These are phyloP conservation scores for Holtermanniella nyarrowii DNA, from an alignment of 768 basidiomycete species.

Conservation along the genomic window DNA sequence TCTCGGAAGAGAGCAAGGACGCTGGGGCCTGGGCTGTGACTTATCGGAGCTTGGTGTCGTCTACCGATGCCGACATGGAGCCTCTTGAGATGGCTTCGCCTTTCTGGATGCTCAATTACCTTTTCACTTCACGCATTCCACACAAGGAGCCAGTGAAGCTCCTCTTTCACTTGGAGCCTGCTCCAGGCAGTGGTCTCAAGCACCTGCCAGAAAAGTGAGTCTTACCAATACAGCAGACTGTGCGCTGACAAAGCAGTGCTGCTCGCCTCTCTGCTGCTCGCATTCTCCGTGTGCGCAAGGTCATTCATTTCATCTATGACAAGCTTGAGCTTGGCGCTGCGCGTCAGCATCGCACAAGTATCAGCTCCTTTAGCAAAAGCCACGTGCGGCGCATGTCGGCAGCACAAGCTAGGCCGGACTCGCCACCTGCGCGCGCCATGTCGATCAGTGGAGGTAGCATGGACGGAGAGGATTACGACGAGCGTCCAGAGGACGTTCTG, in stretches of 20 bases:
- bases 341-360: conserved; percentile 7
- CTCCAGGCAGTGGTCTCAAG: conserved; percentile 54
- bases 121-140: conserved; percentile 56
- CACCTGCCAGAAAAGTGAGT: conserved; percentile 78
- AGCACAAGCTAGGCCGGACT: conserved; percentile 1
- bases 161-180: conserved; percentile 78
- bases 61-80: conserved; percentile 49
- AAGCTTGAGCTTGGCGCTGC: conserved; percentile 40
- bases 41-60: conserved; percentile 61
- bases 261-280: conserved; percentile 81
- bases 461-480: not conserved
- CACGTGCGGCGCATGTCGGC: conserved; percentile 2
- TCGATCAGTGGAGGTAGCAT: not conserved
- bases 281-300: conserved; percentile 73
- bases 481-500: conserved; percentile 57
- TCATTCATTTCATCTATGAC: conserved; percentile 73
- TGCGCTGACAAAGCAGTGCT: conserved; percentile 47
- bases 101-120: conserved; percentile 76
- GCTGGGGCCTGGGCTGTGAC: conserved; percentile 59
- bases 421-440: not conserved
- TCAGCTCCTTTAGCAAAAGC: conserved; percentile 11
- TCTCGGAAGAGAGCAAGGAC: conserved; percentile 61
- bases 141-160: conserved; percentile 55
- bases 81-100: conserved; percentile 69
- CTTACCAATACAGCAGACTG: not conserved